These are phyloP conservation scores for Aspergillus bombycis DNA, from an alignment of 2,329 filamentous ascomycete species.

Conservation along the genomic window DNA sequence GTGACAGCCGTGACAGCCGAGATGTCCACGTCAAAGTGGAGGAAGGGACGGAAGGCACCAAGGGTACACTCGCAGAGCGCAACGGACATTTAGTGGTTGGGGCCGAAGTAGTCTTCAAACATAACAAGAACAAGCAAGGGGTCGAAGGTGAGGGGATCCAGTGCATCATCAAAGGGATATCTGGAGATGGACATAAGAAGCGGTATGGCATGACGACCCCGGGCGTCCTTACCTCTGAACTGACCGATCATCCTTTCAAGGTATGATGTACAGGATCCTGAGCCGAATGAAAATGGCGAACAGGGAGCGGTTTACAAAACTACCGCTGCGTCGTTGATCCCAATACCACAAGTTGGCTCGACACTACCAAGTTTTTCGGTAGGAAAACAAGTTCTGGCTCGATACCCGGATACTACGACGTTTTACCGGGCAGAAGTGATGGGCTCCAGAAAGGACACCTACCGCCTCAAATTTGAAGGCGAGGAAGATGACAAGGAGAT, in stretches of 20 bases:
- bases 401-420: constrained; percentile 82
- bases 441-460: constrained; percentile 60
- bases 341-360: constrained; percentile 67
- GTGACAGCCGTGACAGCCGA: constrained; percentile 39
- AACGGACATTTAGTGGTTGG: constrained; percentile 49
- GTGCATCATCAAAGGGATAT: constrained; percentile 74
- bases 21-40: constrained; percentile 47
- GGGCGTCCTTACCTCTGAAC: constrained; percentile 12
- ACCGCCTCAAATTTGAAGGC: constrained; percentile 73
- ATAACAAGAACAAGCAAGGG: constrained; percentile 54
- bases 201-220: constrained; percentile 44
- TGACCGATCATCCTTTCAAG: constrained; percentile 41
- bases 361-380: constrained; percentile 63
- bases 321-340: constrained; percentile 74
- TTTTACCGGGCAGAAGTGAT: constrained; percentile 85
- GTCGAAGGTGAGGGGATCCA: constrained; percentile 65
- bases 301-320: constrained; percentile 67
- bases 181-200: constrained; percentile 72
- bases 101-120: constrained; percentile 55
- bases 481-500: constrained; percentile 75
- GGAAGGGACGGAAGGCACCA: constrained; percentile 47
- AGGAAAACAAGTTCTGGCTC: constrained; percentile 73
- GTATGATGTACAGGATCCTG: constrained; percentile 79
- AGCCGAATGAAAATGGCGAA: constrained; percentile 70
- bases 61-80: constrained; percentile 49